These are phyloP conservation scores for Capsicum chinense DNA, from an alignment of 257 asterid species.

Conservation along the genomic window DNA sequence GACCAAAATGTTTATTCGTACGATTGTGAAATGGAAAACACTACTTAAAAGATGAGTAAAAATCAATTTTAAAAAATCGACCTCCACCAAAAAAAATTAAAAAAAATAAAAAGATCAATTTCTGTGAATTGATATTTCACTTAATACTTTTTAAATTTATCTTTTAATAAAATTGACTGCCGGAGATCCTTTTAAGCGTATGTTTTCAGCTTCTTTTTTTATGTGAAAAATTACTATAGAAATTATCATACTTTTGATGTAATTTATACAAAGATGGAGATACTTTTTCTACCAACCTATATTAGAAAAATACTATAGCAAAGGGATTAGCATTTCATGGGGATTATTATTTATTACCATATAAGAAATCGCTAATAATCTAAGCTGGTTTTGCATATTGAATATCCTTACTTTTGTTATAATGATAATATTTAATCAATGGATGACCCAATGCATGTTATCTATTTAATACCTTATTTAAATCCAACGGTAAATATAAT, in stretches of 20 bases:
- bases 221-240: background rate
- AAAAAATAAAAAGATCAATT: too few species aligned
- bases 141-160: too few species aligned
- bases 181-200: too few species aligned
- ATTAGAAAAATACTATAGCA: background rate
- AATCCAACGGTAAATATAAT: background rate
- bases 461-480: background rate
- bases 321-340: background rate
- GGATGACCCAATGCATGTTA: constrained; percentile 11
- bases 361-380: too few species aligned
- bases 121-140: too few species aligned
- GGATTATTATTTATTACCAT: background rate
- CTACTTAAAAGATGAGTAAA: background rate
- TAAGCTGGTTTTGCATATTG: background rate
- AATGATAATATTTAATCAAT: background rate
- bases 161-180: background rate
- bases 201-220: too few species aligned
- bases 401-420: background rate
- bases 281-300: background rate
- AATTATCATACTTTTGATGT: background rate
- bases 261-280: background rate
- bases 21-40: background rate
- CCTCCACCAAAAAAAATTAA: too few species aligned
- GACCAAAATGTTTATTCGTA: background rate
- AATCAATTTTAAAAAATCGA: too few species aligned